phyloP scores from a whole-genome alignment of 805 yeast genomes.

The Deakozyma indianensis region DNA sequence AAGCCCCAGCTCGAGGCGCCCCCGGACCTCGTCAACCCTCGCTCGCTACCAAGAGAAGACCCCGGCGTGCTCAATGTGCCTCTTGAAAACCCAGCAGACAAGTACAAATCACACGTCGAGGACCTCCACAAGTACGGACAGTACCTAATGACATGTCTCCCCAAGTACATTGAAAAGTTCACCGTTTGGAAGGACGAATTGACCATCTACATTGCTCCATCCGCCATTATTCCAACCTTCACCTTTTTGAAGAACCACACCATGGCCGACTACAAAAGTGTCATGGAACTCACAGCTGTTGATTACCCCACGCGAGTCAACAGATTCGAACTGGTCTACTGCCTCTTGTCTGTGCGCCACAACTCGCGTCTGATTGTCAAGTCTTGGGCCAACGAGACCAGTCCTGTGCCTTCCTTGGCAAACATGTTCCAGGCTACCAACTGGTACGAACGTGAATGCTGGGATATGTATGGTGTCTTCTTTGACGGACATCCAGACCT shows the following conservation, averaged over 20 bases:
- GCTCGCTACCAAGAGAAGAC: constrained; percentile 18
- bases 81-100: constrained; percentile 64
- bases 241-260: constrained; percentile 64
- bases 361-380: constrained; percentile 80
- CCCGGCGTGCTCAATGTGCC: constrained; percentile 27
- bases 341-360: constrained; percentile 64
- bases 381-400: constrained; percentile 73
- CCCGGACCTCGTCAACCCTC: constrained; percentile 19
- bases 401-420: constrained; percentile 70
- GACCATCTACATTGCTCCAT: constrained; percentile 59
- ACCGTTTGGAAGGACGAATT: constrained; percentile 87
- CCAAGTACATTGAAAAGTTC: constrained; percentile 71
- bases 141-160: constrained; percentile 62
- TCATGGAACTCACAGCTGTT: constrained; percentile 73
- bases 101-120: constrained; percentile 48
- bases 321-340: constrained; percentile 80
- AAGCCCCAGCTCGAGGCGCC: constrained; percentile 9
- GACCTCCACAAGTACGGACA: constrained; percentile 72
- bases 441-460: constrained; percentile 86
- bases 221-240: constrained; percentile 57
- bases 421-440: constrained; percentile 65
- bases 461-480: constrained; percentile 75
- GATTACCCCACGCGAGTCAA: constrained; percentile 75
- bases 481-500: constrained; percentile 84
- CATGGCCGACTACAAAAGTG: constrained; percentile 63